phyloP scores from a whole-genome alignment of 106 monocot genomes.

The Allium sativum region DNA sequence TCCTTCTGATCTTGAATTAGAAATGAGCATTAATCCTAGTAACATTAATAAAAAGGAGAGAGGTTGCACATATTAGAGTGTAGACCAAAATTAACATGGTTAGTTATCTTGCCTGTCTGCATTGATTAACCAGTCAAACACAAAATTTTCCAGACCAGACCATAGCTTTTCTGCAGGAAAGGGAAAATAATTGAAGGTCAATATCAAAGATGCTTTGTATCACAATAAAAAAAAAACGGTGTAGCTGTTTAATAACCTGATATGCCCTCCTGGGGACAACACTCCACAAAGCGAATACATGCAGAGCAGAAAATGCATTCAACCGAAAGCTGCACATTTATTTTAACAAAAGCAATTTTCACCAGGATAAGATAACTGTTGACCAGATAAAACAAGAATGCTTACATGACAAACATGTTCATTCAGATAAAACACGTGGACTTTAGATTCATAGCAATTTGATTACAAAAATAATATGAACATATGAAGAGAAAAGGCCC shows the following conservation, averaged over 20 bases:
- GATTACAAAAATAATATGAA: no score
- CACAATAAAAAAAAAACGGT: background rate
- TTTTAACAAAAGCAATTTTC: conserved; percentile 2
- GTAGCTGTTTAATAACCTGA: conserved; percentile 37
- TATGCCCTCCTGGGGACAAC: conserved; percentile 94
- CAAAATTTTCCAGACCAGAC: conserved; percentile 96
- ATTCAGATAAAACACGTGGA: background rate
- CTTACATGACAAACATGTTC: background rate
- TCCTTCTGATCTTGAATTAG: no score
- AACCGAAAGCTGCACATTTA: conserved; percentile 74
- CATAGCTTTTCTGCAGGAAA: conserved; percentile 79
- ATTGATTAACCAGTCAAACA: conserved; percentile 98
- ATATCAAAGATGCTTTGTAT: background rate
- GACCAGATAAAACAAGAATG: background rate
- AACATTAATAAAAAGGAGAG: no score
- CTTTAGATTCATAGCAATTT: no score
- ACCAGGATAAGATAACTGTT: background rate
- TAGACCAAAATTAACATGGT: no score
- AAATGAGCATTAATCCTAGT: no score
- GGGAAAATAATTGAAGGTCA: conserved; percentile 10
- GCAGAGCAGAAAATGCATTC: conserved; percentile 99
- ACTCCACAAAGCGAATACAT: conserved; percentile 94
- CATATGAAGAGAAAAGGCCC: no score
- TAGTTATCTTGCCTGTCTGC: conserved; percentile 73
- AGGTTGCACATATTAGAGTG: no score